Base-by-base conservation (phyloP, 1,284 basidiomycete species). In the Cutaneotrichosporon curvatum region DNA sequence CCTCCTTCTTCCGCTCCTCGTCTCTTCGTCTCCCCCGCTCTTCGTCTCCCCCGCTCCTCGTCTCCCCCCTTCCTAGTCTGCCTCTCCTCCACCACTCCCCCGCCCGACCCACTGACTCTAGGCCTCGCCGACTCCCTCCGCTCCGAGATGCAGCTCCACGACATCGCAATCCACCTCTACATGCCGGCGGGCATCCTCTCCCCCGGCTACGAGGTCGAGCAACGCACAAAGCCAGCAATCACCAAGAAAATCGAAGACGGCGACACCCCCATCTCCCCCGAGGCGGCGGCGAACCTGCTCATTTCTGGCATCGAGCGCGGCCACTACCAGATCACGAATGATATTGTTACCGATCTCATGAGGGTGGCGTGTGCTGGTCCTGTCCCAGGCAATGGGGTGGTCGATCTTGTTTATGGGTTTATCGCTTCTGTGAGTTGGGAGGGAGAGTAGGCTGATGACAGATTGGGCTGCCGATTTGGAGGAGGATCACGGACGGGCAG, bases 181-280 rank as follows among this genome's bases (percentile, higher is more conserved):
- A 85, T 90, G 72, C 90, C 91, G 0, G 80, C 79, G 0, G 91
- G 87, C 0, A 95, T 97, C 72, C 78, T 78, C 50, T 83, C 81
- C 0, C 86, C 89, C 0, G 89, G 90, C 0, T 85, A 79, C 57
- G 81, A 83, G 11, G 77, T 80, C 55, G 92, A 96, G 65, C 83
- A 87, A 63, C 81, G 79, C 65, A 79, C 77, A 30, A 96, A 96
- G 63, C 92, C 90, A 0, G 75, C 75, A 28, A 76, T 96, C 44
- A 85, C 83, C 3, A 78, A 79, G 54, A 81, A 85, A 59, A 84
- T 96, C 35, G 92, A 95, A 64, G 85, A 85, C 45, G 71, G 74
- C 1, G 92, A 92, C 62, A 75, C 74, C 18, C 81, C 82, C 0
- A 60, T 81, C 45, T 78, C 79, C 3, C 77, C 87, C 0, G 85